Conservation (phyloP, 208 protist species). For the Leishmania guyanensis region DNA sequence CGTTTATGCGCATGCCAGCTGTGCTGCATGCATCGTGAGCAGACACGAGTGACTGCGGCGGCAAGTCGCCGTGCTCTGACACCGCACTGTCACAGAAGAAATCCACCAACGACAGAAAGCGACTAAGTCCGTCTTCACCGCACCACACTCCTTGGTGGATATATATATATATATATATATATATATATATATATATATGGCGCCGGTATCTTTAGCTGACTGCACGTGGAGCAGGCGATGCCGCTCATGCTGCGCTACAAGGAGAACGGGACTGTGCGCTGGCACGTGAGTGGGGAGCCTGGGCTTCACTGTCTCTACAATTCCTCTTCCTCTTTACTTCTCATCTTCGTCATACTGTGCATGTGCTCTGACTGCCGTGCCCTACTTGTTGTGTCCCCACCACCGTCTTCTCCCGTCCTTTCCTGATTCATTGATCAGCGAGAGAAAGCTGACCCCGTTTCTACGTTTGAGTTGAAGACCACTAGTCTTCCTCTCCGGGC, state of each 20-base stretch:
- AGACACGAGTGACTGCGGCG: background rate
- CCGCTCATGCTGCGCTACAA: background rate
- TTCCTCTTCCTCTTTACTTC: background rate
- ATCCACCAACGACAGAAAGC: background rate
- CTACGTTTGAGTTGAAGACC: background rate
- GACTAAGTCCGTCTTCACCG: background rate
- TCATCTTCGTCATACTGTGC: background rate
- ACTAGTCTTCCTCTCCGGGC: background rate
- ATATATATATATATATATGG: background rate
- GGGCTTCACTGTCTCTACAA: background rate
- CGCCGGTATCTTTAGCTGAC: background rate
- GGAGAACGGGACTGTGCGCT: too few species aligned
- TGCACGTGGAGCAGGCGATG: background rate
- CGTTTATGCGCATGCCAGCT: background rate
- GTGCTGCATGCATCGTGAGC: background rate
- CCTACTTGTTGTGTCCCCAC: background rate
- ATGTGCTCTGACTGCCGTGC: background rate
- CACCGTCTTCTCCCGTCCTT: background rate
- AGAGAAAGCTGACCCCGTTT: background rate
- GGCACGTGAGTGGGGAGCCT: background rate
- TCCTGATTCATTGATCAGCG: background rate
- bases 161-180: background rate
- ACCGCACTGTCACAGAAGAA: background rate
- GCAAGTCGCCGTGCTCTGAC: background rate
- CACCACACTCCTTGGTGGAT: background rate